Percentiles rank a stretch among this genome's conserved stretches.
Evolutionary conservation across 176 grass and related monocot species (phyloP).

Genomic region (Eragrostis nindensis): DNA sequence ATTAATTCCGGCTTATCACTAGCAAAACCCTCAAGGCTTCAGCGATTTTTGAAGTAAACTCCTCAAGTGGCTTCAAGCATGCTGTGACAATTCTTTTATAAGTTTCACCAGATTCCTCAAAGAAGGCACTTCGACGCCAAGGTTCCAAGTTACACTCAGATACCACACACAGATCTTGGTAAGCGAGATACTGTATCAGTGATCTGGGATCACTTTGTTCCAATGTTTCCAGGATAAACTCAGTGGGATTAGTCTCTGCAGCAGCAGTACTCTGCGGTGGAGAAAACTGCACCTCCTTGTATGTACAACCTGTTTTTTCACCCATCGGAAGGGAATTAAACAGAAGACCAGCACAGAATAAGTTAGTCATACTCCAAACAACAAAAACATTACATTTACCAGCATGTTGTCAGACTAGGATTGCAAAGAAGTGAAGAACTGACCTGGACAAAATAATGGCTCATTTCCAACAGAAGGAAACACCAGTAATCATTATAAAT

Average conservation of each 20-base stretch:
- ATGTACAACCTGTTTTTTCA: slow-evolving; percentile 74
- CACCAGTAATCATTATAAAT: slow-evolving; percentile 46
- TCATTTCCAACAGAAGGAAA: slow-evolving; percentile 90
- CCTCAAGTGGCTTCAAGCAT: slow-evolving; percentile 86
- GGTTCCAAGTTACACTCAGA: slow-evolving; percentile 82
- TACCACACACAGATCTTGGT: slow-evolving; percentile 87
- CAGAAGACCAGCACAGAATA: neutral
- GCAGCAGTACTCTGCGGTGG: slow-evolving; percentile 84
- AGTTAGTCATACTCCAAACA: slow-evolving; percentile 22
- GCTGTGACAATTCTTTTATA: slow-evolving; percentile 73
- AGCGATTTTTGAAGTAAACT: slow-evolving; percentile 71
- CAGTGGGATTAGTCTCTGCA: slow-evolving; percentile 83
- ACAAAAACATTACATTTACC: slow-evolving; percentile 20
- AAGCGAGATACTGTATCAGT: slow-evolving; percentile 83
- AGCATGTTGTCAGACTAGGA: neutral
- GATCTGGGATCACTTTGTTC: slow-evolving; percentile 77
- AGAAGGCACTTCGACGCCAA: slow-evolving; percentile 84
- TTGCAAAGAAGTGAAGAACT: slow-evolving; percentile 21
- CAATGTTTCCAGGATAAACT: slow-evolving; percentile 77
- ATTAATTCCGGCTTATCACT: slow-evolving; percentile 62
- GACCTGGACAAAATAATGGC: slow-evolving; percentile 91
- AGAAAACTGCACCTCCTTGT: slow-evolving; percentile 86
- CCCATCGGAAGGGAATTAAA: slow-evolving; percentile 10
- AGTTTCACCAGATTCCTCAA: slow-evolving; percentile 90
- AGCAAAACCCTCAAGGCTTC: slow-evolving; percentile 65